A percentile compares a stretch with the other conserved stretches of the same genome.
Evolutionary conservation across 495 filamentous ascomycete species (phyloP).

Genomic region (Penicillium odoratum): DNA sequence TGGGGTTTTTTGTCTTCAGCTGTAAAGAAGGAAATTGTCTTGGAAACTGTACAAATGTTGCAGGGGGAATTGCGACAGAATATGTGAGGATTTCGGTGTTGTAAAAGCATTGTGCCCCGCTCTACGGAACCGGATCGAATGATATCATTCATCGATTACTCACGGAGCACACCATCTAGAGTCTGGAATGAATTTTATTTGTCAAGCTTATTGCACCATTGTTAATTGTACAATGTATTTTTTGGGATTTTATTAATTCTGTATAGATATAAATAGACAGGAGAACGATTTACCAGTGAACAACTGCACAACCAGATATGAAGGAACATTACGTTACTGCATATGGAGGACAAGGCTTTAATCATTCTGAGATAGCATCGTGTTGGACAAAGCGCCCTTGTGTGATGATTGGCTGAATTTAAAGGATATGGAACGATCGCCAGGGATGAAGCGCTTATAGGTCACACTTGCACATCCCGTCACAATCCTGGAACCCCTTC

Average conservation of each 20-base stretch:
- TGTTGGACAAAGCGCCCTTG: neutral
- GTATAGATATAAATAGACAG: too few relatives aligned
- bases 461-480: neutral
- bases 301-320: too few relatives aligned
- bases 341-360: too few relatives aligned
- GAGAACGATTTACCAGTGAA: too few relatives aligned
- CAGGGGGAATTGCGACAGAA: neutral
- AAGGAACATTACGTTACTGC: too few relatives aligned
- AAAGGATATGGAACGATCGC: slow-evolving; percentile 8
- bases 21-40: too few relatives aligned
- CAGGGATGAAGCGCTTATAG: slow-evolving; percentile 11
- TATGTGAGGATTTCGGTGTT: neutral
- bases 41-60: neutral
- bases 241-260: too few relatives aligned
- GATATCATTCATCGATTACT: slow-evolving; percentile 19
- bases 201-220: neutral
- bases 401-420: neutral
- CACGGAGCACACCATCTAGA: slow-evolving; percentile 8
- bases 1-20: slow-evolving; percentile 21
- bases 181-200: neutral
- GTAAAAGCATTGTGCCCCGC: slow-evolving; percentile 12
- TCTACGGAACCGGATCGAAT: slow-evolving; percentile 18
- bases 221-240: neutral
- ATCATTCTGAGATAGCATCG: slow-evolving; percentile 3
- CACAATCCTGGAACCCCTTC: neutral